Base-by-base conservation (phyloP, 192 early-diverging fungal species). In the Globomyces pollinis-pini region DNA sequence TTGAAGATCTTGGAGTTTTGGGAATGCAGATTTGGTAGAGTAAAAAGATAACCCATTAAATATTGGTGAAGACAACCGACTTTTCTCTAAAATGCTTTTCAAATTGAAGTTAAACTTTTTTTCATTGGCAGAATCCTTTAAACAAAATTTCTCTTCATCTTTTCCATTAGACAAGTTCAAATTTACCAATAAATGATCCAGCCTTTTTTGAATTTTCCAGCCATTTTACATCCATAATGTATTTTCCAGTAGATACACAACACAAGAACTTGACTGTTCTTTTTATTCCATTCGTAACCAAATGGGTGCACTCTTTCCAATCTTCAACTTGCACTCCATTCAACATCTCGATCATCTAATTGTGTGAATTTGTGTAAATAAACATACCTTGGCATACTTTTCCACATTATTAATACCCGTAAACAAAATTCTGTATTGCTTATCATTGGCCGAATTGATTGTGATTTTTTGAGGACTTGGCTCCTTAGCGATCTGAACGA, bases 251-350 rank as follows among this genome's bases (percentile, higher is more conserved):
- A 16, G 74, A 62, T 1, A 79, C 33, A 13, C 68, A 67, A 47
- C 69, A 71, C 21, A 79, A 47, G 33, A 79, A 74, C 51, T 79
- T 79, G 8, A 74, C 65, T 28, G 77, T 79, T 13, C 77, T 55
- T 21, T 62, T 63, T 9, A 79, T 62, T 2, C 54, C 36, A 51
- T 76, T 74, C 23, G 73, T 73, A 7, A 79, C 74, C 4, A 79
- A 61, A 38, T 76, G 74, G 1, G 71, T 74, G 60, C 74, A 71
- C 31, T 76, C 51, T 1, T 49, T 29, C 68, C 68, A 79, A 15
- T 56, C 30, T 28, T 58, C 58, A n/a, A 62, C 69, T 47, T 47
- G 23, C 15, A 28, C 44, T 26, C 21, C 44, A 26, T 47, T 47
- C 18, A 47, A 26, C 3, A 28, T 12, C 11, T 47, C 44, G 23